phyloP scores from a whole-genome alignment of 2,329 filamentous ascomycete genomes.

The Elsinoe necatrix region DNA sequence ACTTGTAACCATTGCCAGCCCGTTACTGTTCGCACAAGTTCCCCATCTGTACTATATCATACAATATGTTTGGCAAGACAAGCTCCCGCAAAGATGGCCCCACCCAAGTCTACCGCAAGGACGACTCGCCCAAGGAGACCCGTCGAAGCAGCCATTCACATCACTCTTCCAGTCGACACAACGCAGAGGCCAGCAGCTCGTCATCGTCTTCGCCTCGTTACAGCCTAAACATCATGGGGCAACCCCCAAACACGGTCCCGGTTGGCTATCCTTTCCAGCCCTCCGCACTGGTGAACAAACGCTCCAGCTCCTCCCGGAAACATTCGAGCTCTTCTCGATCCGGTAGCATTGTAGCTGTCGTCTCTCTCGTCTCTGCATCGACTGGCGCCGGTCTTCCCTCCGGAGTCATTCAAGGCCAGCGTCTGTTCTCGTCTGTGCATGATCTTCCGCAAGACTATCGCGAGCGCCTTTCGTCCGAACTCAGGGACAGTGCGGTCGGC shows the following conservation, averaged over 20 bases:
- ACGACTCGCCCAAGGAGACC: background rate
- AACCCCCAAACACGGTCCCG: background rate
- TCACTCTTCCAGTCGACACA: background rate
- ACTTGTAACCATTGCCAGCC: background rate
- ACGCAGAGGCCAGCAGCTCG: background rate
- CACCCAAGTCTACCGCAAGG: background rate
- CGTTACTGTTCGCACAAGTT: background rate
- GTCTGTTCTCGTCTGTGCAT: background rate
- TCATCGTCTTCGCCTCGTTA: conserved; percentile 10
- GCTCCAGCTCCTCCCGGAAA: conserved; percentile 1
- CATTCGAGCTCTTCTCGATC: conserved; percentile 3
- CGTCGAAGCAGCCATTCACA: background rate
- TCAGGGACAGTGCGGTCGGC: background rate
- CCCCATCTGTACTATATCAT: background rate
- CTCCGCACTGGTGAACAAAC: background rate
- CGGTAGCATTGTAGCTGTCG: background rate
- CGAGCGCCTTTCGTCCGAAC: background rate
- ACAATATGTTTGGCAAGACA: background rate
- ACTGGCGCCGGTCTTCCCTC: background rate
- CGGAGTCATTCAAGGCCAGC: conserved; percentile 1
- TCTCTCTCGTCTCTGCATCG: conserved; percentile 1
- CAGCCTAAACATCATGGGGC: conserved; percentile 1
- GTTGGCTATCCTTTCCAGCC: conserved; percentile 13
- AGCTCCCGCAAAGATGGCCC: conserved; percentile 4
- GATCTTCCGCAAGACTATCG: conserved; percentile 10